These are phyloP conservation scores for Kwoniella heveanensis DNA, from an alignment of 768 basidiomycete genomes.

Conservation along the genomic window DNA sequence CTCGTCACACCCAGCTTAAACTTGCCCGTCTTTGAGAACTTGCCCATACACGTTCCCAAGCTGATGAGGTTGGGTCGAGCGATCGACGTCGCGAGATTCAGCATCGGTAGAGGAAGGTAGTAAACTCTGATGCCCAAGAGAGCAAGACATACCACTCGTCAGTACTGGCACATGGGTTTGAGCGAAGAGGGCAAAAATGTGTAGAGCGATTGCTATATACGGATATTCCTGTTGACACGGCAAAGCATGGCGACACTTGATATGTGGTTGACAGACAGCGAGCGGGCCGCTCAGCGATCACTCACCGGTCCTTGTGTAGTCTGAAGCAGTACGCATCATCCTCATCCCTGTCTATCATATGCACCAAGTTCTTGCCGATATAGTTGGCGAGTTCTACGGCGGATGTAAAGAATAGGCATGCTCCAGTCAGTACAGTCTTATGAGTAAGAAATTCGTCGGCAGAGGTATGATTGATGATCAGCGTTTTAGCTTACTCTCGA, in stretches of 20 bases:
- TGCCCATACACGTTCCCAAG: constrained; percentile 94
- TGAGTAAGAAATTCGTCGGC: no score
- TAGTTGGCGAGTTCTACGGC: constrained; percentile 84
- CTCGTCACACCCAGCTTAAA: constrained; percentile 96
- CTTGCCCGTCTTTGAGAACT: constrained; percentile 94
- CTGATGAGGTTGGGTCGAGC: constrained; percentile 89
- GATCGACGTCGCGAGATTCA: constrained; percentile 88
- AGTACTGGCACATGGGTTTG: no score
- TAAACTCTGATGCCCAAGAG: constrained; percentile 63
- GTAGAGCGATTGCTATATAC: no score
- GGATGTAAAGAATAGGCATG: neutral
- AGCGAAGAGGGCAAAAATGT: no score
- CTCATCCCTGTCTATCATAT: constrained; percentile 90
- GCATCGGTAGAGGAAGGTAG: constrained; percentile 93
- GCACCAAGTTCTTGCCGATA: constrained; percentile 94
- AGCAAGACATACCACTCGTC: no score
- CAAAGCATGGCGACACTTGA: no score
- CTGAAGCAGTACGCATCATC: constrained; percentile 91
- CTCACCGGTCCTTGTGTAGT: constrained; percentile 77
- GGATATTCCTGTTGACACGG: no score
- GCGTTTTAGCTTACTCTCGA: constrained; percentile 63
- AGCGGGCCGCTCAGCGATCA: no score
- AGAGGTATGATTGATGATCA: neutral
- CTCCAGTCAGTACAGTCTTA: constrained; percentile 2
- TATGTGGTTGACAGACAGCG: no score